A percentile compares a stretch with the other conserved stretches of the same genome.
These are phyloP conservation scores for Phaeophleospora eucalypticola DNA, from an alignment of 2,329 filamentous ascomycete genomes.

Conservation along the genomic window DNA sequence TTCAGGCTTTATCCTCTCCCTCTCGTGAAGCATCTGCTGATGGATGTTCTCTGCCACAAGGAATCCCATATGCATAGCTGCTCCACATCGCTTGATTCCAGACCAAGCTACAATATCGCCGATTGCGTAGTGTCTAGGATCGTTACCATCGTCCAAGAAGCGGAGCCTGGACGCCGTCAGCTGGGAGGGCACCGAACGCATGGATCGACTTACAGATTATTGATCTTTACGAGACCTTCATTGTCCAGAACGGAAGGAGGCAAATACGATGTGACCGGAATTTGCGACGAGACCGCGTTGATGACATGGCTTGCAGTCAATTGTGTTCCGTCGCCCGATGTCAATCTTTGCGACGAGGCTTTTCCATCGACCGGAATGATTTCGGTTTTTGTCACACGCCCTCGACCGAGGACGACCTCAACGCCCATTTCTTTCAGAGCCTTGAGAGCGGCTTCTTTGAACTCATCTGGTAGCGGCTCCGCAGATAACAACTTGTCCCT, in stretches of 20 bases:
- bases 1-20: conserved; percentile 16
- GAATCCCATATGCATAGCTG: conserved; percentile 70
- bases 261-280: conserved; percentile 61
- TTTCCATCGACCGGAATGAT: conserved; percentile 47
- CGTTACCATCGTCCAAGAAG: conserved; percentile 54
- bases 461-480: conserved; percentile 66
- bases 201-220: conserved; percentile 47
- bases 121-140: conserved; percentile 60
- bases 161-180: conserved; percentile 44
- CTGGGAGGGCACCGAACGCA: neutral
- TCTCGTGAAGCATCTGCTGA: conserved; percentile 52
- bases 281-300: conserved; percentile 62
- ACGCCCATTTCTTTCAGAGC: conserved; percentile 61
- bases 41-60: conserved; percentile 64
- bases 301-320: conserved; percentile 63
- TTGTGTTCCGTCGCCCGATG: conserved; percentile 57
- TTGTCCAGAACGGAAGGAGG: conserved; percentile 56
- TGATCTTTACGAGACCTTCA: conserved; percentile 63
- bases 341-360: conserved; percentile 43
- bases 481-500: conserved; percentile 65
- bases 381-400: conserved; percentile 52
- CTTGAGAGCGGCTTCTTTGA: conserved; percentile 59
- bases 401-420: conserved; percentile 56
- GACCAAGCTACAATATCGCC: conserved; percentile 70
- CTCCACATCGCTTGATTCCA: conserved; percentile 75